Evolutionary conservation across 2,329 filamentous ascomycete genomes (phyloP).

Genomic region (Thyridium curvatum): DNA sequence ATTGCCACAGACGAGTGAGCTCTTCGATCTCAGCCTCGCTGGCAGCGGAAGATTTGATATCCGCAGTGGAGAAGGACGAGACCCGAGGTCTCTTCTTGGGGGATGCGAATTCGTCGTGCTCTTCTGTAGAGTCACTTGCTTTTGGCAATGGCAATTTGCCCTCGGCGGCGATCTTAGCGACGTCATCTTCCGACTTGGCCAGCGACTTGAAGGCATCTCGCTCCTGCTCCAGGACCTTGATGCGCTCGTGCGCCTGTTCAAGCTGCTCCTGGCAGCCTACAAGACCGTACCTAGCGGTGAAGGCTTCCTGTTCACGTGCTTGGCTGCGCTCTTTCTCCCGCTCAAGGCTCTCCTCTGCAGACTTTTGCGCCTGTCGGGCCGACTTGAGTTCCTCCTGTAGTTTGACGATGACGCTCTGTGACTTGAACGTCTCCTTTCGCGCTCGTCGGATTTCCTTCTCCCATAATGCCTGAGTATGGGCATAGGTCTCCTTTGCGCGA

Average conservation of each 20-base stretch:
- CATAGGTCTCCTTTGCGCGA: constrained; percentile 62
- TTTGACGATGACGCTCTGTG: constrained; percentile 63
- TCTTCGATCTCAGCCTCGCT: constrained; percentile 55
- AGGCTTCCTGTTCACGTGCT: constrained; percentile 62
- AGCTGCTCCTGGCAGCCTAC: constrained; percentile 62
- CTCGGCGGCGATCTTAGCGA: constrained; percentile 66
- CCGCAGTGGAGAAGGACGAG: constrained; percentile 37
- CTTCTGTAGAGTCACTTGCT: constrained; percentile 28
- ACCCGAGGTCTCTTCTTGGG: constrained; percentile 46
- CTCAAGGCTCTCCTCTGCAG: constrained; percentile 52
- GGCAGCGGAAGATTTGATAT: constrained; percentile 47
- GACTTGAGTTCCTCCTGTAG: constrained; percentile 69
- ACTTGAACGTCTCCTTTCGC: constrained; percentile 69
- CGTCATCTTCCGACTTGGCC: constrained; percentile 62
- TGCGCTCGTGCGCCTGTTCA: constrained; percentile 53
- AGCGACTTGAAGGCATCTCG: constrained; percentile 68
- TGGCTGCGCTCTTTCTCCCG: constrained; percentile 57
- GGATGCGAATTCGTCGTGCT: constrained; percentile 56
- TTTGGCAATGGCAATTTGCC: constrained; percentile 60
- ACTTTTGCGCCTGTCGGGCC: constrained; percentile 45
- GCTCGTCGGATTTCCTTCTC: constrained; percentile 67
- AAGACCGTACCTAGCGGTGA: constrained; percentile 59
- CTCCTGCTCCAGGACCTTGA: constrained; percentile 65
- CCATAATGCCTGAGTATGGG: constrained; percentile 61
- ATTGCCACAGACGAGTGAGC: constrained; percentile 43